Conservation (phyloP, 768 basidiomycete genomes). For the Melanogaster broomeanus region DNA sequence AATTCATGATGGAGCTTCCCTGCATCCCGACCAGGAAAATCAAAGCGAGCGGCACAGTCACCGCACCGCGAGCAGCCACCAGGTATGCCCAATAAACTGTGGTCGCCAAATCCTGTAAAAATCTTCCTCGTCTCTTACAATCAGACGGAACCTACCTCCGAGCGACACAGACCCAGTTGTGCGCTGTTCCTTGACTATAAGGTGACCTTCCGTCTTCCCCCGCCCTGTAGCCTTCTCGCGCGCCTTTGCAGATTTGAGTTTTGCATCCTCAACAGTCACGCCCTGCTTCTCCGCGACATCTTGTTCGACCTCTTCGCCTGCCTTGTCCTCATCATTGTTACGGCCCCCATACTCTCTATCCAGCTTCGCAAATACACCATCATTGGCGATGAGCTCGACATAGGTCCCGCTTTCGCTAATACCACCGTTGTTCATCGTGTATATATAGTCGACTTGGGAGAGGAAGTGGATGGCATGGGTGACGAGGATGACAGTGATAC, state of each 20-base stretch:
- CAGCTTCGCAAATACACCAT: slow-evolving; percentile 59
- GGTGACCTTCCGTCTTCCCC: slow-evolving; percentile 63
- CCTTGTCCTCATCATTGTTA: slow-evolving; percentile 33
- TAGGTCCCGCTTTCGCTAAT: slow-evolving; percentile 57
- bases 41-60: slow-evolving; percentile 53
- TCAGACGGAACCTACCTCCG: slow-evolving; percentile 37
- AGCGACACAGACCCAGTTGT: slow-evolving; percentile 63
- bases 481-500: slow-evolving; percentile 56
- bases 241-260: slow-evolving; percentile 38
- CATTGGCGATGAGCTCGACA: slow-evolving; percentile 45
- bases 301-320: slow-evolving; percentile 28
- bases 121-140: background rate
- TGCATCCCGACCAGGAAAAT: slow-evolving; percentile 59
- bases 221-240: slow-evolving; percentile 47
- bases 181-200: slow-evolving; percentile 66
- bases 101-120: background rate
- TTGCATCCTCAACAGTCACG: slow-evolving; percentile 34
- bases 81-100: slow-evolving; percentile 64
- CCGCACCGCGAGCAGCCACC: slow-evolving; percentile 50
- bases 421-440: slow-evolving; percentile 43
- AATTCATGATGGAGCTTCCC: slow-evolving; percentile 58
- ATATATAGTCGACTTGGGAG: slow-evolving; percentile 52
- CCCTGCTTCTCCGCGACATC: slow-evolving; percentile 7
- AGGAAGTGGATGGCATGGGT: slow-evolving; percentile 60
- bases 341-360: slow-evolving; percentile 63